Percentiles rank a stretch among this genome's conserved stretches.
These are phyloP conservation scores for Osmanthus fragrans DNA, from an alignment of 257 asterid species.

Conservation along the genomic window DNA sequence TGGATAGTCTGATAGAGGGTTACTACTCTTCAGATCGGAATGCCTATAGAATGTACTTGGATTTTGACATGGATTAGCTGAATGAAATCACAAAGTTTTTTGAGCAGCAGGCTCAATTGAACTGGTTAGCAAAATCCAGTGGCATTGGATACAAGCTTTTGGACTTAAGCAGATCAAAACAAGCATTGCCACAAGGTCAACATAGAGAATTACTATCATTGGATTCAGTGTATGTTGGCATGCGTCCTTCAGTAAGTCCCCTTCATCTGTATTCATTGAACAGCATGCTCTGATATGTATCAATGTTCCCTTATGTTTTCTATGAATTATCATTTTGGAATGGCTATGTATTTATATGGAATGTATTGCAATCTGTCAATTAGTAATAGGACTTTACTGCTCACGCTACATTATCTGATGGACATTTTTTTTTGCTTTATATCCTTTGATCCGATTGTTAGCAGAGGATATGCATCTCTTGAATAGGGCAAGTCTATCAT, in stretches of 20 bases:
- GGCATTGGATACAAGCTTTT: not conserved
- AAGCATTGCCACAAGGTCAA: not conserved
- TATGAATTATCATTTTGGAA: not conserved
- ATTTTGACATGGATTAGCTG: slow-evolving; percentile 42
- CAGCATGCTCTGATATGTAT: not conserved
- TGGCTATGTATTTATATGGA: not conserved
- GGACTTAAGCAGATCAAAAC: not conserved
- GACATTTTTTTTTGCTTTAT: not conserved
- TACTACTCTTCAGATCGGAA: slow-evolving; percentile 74
- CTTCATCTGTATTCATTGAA: not conserved
- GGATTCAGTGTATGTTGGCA: not conserved
- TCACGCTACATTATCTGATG: not conserved
- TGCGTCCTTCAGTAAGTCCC: not conserved
- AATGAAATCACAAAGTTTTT: not conserved
- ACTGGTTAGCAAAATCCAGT: not conserved
- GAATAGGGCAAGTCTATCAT: too few species aligned
- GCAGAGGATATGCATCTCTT: not conserved
- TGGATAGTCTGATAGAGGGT: slow-evolving; percentile 64
- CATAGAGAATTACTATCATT: not conserved
- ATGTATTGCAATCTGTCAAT: not conserved
- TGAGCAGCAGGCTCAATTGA: not conserved
- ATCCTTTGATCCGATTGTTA: not conserved
- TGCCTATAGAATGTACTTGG: slow-evolving; percentile 88
- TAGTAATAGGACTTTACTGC: not conserved
- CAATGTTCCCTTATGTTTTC: not conserved